These are phyloP conservation scores for Hypoxylon perforatum DNA, from an alignment of 495 filamentous ascomycete species.

Conservation along the genomic window DNA sequence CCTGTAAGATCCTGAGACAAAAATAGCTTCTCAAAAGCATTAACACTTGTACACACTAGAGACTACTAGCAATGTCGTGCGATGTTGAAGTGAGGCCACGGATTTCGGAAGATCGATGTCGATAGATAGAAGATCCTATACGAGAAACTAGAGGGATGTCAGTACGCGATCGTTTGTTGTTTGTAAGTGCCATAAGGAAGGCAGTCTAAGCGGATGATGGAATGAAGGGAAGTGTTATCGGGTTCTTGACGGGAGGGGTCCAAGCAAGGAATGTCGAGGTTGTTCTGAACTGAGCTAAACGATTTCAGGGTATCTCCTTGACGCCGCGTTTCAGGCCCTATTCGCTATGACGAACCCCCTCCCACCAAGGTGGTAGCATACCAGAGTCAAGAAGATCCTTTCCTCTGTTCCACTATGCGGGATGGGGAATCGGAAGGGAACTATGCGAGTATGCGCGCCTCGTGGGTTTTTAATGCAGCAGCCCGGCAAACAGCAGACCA, in stretches of 20 bases:
- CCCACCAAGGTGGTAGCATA: constrained; percentile 42
- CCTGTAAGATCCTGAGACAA: constrained; percentile 8
- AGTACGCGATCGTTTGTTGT: constrained; percentile 40
- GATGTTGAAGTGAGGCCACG: constrained; percentile 2
- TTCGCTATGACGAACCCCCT: constrained; percentile 76
- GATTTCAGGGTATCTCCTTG: constrained; percentile 62
- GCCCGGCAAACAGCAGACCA: constrained; percentile 41
- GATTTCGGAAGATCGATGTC: constrained; percentile 13
- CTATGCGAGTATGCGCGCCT: constrained; percentile 46
- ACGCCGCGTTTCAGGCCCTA: constrained; percentile 79
- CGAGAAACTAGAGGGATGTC: constrained; percentile 17
- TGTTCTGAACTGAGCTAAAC: constrained; percentile 37
- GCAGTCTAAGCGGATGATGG: constrained; percentile 33
- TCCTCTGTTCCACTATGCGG: constrained; percentile 33
- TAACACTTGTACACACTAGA: constrained; percentile 7
- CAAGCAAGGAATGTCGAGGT: constrained; percentile 41
- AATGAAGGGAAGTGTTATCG: constrained; percentile 47
- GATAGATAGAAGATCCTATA: constrained; percentile 18
- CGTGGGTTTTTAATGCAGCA: constrained; percentile 45
- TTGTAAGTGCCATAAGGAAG: constrained; percentile 25
- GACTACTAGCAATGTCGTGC: constrained; percentile 13
- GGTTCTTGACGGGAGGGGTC: constrained; percentile 29
- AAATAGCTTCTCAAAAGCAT: constrained; percentile 5
- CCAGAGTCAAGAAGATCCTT: constrained; percentile 38
- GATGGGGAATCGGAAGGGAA: constrained; percentile 37